Conservation (phyloP, 257 asterid genomes). For the Lithospermum erythrorhizon region DNA sequence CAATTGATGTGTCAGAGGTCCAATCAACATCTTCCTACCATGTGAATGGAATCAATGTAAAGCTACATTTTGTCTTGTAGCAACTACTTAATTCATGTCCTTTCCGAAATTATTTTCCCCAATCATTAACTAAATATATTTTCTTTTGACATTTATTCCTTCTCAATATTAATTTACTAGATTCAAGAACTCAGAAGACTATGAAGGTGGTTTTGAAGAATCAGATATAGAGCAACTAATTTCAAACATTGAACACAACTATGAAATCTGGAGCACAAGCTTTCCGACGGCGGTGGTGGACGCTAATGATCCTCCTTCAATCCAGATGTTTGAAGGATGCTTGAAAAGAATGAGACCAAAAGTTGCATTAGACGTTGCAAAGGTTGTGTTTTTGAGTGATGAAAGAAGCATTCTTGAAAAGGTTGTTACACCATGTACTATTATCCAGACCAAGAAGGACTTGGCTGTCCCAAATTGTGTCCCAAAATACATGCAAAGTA, state of each 20-base stretch:
- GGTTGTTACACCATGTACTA: slow-evolving; percentile 27
- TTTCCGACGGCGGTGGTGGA: slow-evolving; percentile 32
- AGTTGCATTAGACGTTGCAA: slow-evolving; percentile 30
- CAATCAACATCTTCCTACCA: not conserved
- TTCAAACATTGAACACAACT: slow-evolving; percentile 28
- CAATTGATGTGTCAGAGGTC: not conserved
- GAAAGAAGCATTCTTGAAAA: slow-evolving; percentile 27
- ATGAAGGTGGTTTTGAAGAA: slow-evolving; percentile 42
- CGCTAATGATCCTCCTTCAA: slow-evolving; percentile 26
- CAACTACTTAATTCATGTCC: not conserved
- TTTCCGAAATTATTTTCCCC: not conserved
- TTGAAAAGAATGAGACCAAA: slow-evolving; percentile 30
- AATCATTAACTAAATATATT: not conserved
- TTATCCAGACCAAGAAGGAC: slow-evolving; percentile 38
- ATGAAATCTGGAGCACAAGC: slow-evolving; percentile 30
- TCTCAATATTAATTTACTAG: slow-evolving; percentile 4
- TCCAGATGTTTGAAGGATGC: slow-evolving; percentile 19
- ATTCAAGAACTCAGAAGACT: slow-evolving; percentile 22
- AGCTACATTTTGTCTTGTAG: not conserved
- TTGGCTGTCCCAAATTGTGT: slow-evolving; percentile 30
- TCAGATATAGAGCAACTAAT: slow-evolving; percentile 25
- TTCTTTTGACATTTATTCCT: not conserved
- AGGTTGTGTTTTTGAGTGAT: slow-evolving; percentile 31
- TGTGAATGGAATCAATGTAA: not conserved
- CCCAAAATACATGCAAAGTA: slow-evolving; percentile 23